Base-by-base conservation (phyloP, 2,329 filamentous ascomycete species). In the Botrytis pseudocinerea region DNA sequence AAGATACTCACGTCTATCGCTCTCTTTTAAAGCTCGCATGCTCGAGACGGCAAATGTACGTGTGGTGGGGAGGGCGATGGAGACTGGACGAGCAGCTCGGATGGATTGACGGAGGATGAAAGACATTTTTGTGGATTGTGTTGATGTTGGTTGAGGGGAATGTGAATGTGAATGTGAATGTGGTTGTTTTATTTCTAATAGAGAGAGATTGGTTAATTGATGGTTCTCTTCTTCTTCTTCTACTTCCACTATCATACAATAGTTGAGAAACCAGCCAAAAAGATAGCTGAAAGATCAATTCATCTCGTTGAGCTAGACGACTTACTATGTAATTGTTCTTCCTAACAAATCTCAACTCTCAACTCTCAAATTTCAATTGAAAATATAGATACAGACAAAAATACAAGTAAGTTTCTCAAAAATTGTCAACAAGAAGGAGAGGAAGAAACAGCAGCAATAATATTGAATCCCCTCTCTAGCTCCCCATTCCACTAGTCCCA, bases 21-120 rank as follows among this genome's bases (percentile, higher is more conserved):
- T 77, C 73, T 81, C 79, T 73, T 81, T 81, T 66, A 81, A 70
- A 20, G 72, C 69, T 59, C 74, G 76, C 28, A 68, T 42, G 40
- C 70, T 75, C 12, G 77, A 76, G 20, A 42, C 59, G 5, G 70
- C 71, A 62, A 80, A 80, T 4, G 74, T 61, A 68, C 78, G 32
- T 59, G 20, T 32, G 18, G 35, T 20, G 48, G 59, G 69, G 28
- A 25, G 46, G 32, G 69, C n/a, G 18, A 63, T n/a, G 46, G 64
- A 66, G 42, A 65, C 68, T 22, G 73, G 69, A 40, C 73, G 74
- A 74, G 70, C 64, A 22, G 73, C 74, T 51, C 73, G 73, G 18
- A 74, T 61, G 66, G 75, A 73, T 69, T 74, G 76, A 68, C 77
- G 74, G 51, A 77, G 68, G 54, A 79, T 48, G 75, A 78, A 78